Evolutionary conservation across 2,329 filamentous ascomycete genomes (phyloP).

Genomic region (Fusarium miscanthi): DNA sequence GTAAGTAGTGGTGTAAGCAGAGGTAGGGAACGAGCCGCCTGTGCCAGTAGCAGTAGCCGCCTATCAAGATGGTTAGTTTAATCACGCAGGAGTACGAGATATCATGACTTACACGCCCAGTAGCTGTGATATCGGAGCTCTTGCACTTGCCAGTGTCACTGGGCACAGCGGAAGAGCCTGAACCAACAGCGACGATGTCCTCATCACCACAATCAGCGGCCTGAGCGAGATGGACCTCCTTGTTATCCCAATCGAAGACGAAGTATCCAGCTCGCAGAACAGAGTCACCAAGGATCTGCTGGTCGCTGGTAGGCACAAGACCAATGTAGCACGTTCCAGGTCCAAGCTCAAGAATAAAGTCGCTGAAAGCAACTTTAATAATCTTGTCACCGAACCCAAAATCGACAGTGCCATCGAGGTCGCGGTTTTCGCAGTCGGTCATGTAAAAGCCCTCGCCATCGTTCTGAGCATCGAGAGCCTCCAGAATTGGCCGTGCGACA

Average conservation of each 20-base stretch:
- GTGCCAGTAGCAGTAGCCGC: conserved; percentile 13
- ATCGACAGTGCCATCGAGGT: conserved; percentile 55
- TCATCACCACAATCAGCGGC: conserved; percentile 54
- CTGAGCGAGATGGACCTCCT: conserved; percentile 55
- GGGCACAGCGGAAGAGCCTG: conserved; percentile 49
- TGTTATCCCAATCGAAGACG: conserved; percentile 59
- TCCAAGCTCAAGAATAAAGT: conserved; percentile 61
- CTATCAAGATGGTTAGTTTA: conserved; percentile 3
- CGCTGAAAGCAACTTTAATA: conserved; percentile 57
- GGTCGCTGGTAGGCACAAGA: conserved; percentile 52
- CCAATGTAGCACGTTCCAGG: conserved; percentile 57
- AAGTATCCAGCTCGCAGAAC: conserved; percentile 59
- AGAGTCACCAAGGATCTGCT: conserved; percentile 58
- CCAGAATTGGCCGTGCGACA: conserved; percentile 57
- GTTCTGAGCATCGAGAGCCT: conserved; percentile 55
- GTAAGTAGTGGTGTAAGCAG: conserved; percentile 42
- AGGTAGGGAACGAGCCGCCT: conserved; percentile 22
- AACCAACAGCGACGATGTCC: conserved; percentile 53
- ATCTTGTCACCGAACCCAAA: conserved; percentile 59
- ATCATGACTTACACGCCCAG: conserved; percentile 8
- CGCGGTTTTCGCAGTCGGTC: conserved; percentile 56
- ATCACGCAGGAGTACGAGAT: background rate
- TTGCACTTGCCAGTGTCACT: conserved; percentile 51
- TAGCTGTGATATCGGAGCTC: conserved; percentile 42
- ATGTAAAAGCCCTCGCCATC: conserved; percentile 57